Evolutionary conservation across 805 yeast species (phyloP).

Genomic region (Cyberlindnera veronae): DNA sequence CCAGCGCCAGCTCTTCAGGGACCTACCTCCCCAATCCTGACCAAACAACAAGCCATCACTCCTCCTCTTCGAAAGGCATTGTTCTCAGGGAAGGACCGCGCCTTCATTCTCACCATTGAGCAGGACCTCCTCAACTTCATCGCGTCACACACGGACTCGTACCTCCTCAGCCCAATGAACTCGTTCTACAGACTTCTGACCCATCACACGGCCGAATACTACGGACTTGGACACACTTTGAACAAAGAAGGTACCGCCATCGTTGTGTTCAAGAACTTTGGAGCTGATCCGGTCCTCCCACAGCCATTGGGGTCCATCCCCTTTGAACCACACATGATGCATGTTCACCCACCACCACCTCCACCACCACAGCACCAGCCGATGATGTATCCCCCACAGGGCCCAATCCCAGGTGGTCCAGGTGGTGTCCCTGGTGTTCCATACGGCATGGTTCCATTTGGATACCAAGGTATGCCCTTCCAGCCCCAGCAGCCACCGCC

Average conservation of each 20-base stretch:
- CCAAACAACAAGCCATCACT: conserved; percentile 12
- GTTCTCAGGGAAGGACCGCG: conserved; percentile 43
- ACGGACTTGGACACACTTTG: conserved; percentile 54
- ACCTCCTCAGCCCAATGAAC: conserved; percentile 47
- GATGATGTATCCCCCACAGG: neutral
- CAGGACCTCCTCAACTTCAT: conserved; percentile 44
- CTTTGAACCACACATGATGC: conserved; percentile 9
- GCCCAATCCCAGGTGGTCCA: neutral
- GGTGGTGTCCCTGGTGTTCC: conserved; percentile 1
- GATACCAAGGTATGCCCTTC: too few relatives aligned
- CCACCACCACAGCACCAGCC: conserved; percentile 12
- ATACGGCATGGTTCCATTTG: too few relatives aligned
- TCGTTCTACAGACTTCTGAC: conserved; percentile 65
- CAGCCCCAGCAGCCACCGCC: too few relatives aligned
- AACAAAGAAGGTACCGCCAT: conserved; percentile 47
- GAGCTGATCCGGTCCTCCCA: conserved; percentile 20
- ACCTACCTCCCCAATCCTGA: conserved; percentile 3
- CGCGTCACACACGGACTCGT: conserved; percentile 36
- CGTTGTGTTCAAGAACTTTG: conserved; percentile 37
- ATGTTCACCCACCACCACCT: too few relatives aligned
- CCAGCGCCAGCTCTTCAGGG: too few relatives aligned
- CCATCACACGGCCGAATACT: conserved; percentile 69
- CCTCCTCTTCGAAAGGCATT: conserved; percentile 38
- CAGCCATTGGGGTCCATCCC: conserved; percentile 17
- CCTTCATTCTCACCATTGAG: conserved; percentile 48